These are phyloP conservation scores for Gynochthodes officinalis DNA, from an alignment of 257 asterid species.

Conservation along the genomic window DNA sequence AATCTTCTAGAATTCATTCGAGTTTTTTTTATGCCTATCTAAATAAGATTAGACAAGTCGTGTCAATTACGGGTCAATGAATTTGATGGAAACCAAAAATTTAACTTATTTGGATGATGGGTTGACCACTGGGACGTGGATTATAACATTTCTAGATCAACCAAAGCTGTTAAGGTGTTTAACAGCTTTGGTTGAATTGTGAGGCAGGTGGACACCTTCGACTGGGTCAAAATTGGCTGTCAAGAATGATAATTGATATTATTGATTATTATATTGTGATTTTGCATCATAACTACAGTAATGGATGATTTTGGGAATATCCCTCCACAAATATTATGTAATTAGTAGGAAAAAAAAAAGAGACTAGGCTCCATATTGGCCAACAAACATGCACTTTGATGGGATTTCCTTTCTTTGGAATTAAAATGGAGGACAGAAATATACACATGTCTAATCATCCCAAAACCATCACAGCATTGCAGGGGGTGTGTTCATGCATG, in stretches of 20 bases:
- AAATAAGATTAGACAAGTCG: background rate
- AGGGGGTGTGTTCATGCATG: background rate
- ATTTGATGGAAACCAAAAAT: background rate
- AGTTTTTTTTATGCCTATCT: background rate
- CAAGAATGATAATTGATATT: no score
- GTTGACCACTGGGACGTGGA: background rate
- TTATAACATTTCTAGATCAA: background rate
- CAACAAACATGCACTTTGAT: background rate
- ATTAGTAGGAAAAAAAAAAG: no score
- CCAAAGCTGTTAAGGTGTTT: no score
- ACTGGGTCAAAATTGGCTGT: slow-evolving; percentile 9
- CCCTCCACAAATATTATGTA: no score
- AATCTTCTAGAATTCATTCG: background rate
- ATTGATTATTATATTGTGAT: no score
- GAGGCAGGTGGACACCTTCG: background rate
- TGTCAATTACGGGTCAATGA: background rate
- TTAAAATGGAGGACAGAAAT: background rate
- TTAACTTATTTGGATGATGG: background rate
- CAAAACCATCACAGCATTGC: background rate
- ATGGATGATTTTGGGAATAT: no score
- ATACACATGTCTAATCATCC: background rate
- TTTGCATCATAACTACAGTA: no score
- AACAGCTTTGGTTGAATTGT: no score
- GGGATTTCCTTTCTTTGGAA: background rate
- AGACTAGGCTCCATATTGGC: background rate